These are phyloP conservation scores for Calocybe gangraenosa DNA, from an alignment of 768 basidiomycete species.

Conservation along the genomic window DNA sequence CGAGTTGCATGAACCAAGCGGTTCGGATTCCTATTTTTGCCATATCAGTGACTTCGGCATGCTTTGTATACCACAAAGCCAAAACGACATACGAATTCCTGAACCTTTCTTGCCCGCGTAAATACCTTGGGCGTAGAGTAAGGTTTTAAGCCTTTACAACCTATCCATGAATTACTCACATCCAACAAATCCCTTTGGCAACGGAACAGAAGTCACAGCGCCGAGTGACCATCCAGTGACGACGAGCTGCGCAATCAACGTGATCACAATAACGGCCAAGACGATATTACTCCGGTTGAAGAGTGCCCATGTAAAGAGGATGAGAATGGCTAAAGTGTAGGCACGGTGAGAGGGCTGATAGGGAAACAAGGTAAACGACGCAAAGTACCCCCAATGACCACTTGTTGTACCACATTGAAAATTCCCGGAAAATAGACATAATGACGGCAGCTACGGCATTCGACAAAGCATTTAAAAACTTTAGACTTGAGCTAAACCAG, in stretches of 20 bases:
- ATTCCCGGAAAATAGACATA: constrained; percentile 13
- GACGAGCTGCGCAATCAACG: constrained; percentile 9
- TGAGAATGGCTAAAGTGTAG: constrained; percentile 4
- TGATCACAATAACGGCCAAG: not conserved
- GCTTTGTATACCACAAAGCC: not conserved
- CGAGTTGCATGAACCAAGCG: constrained; percentile 15
- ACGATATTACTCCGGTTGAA: constrained; percentile 8
- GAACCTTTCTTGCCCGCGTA: constrained; percentile 12
- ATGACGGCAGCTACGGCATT: constrained; percentile 3
- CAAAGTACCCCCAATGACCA: constrained; percentile 8
- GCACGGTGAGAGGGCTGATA: not conserved
- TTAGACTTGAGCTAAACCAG: not conserved
- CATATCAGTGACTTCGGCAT: not conserved
- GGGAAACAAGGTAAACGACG: not conserved
- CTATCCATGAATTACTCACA: constrained; percentile 2
- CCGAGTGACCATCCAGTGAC: constrained; percentile 16
- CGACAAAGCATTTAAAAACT: not conserved
- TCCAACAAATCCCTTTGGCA: constrained; percentile 10
- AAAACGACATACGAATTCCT: constrained; percentile 7
- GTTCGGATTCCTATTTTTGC: constrained; percentile 10
- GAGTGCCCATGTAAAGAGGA: constrained; percentile 12
- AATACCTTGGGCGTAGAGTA: constrained; percentile 1
- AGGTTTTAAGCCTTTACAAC: not conserved
- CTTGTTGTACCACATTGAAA: constrained; percentile 11
- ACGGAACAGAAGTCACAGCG: constrained; percentile 9